These are phyloP conservation scores for Agaricus blazei DNA, from an alignment of 768 basidiomycete species.

Conservation along the genomic window DNA sequence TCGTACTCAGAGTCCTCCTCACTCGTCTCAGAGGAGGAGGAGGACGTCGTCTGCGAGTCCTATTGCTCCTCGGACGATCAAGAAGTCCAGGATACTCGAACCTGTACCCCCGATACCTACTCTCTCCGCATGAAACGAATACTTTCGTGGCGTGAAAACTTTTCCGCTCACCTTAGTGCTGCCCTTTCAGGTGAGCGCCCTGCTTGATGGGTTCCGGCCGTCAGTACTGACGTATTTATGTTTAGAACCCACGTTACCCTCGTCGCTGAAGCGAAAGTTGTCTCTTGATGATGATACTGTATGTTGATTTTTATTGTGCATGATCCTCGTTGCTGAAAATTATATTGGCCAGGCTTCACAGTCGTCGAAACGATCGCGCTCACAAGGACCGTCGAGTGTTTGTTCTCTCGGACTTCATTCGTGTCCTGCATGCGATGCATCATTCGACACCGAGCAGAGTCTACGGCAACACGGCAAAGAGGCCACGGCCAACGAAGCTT, in stretches of 20 bases:
- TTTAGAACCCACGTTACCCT: slow-evolving; percentile 24
- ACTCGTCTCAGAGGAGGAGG: slow-evolving; percentile 32
- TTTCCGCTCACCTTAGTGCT: slow-evolving; percentile 37
- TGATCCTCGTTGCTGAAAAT: slow-evolving; percentile 13
- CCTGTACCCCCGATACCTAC: slow-evolving; percentile 40
- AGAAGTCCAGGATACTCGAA: neutral
- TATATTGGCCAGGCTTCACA: slow-evolving; percentile 38
- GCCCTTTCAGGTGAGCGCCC: slow-evolving; percentile 33
- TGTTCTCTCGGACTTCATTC: slow-evolving; percentile 47
- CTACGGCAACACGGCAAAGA: slow-evolving; percentile 58
- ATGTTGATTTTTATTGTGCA: slow-evolving; percentile 15
- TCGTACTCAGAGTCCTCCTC: slow-evolving; percentile 27
- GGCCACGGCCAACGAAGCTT: slow-evolving; percentile 59
- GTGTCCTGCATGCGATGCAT: slow-evolving; percentile 72
- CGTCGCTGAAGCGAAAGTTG: slow-evolving; percentile 48
- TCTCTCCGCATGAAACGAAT: slow-evolving; percentile 59
- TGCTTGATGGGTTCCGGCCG: neutral
- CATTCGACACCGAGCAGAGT: slow-evolving; percentile 53
- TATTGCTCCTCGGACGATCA: slow-evolving; percentile 64
- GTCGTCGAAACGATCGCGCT: slow-evolving; percentile 54
- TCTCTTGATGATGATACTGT: slow-evolving; percentile 38
- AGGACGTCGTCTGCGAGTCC: slow-evolving; percentile 50
- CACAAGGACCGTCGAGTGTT: slow-evolving; percentile 30
- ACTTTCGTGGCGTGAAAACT: slow-evolving; percentile 64
- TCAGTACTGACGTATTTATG: neutral